phyloP scores from a whole-genome alignment of 768 basidiomycete species.

The Hirschioporus abietinus region DNA sequence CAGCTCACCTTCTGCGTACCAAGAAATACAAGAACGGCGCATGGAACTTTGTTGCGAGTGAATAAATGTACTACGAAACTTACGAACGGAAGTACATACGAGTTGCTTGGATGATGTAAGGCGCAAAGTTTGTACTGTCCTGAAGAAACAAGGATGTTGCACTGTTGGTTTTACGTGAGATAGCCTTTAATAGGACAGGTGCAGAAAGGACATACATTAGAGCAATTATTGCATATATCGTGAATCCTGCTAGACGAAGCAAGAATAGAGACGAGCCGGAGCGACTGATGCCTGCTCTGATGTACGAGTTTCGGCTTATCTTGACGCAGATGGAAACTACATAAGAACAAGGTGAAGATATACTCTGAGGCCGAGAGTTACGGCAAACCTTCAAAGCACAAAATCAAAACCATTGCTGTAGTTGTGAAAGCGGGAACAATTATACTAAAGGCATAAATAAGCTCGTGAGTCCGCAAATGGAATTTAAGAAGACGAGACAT shows the following conservation, averaged over 20 bases:
- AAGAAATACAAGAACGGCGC: conserved; percentile 43
- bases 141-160: conserved; percentile 33
- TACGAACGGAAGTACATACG: conserved; percentile 27
- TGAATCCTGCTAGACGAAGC: conserved; percentile 38
- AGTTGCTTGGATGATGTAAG: conserved; percentile 46
- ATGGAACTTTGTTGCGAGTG: conserved; percentile 35
- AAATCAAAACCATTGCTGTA: conserved; percentile 31
- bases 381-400: conserved; percentile 39
- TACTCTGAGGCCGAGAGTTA: background rate
- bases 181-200: conserved; percentile 4
- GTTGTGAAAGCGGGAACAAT: conserved; percentile 42
- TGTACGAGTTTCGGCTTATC: background rate
- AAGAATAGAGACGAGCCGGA: conserved; percentile 22
- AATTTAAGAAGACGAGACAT: background rate
- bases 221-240: conserved; percentile 37
- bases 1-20: conserved; percentile 40
- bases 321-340: background rate
- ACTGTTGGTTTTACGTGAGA: conserved; percentile 18
- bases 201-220: conserved; percentile 31
- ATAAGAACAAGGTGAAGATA: background rate
- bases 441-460: conserved; percentile 19
- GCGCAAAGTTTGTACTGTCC: conserved; percentile 21
- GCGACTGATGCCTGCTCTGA: background rate
- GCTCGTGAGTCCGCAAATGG: conserved; percentile 8
- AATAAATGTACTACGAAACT: conserved; percentile 4